Evolutionary conservation across 768 basidiomycete species (phyloP), one percentile per base, ranked within the genome.

Genomic region (Amanita pseudoporphyria): DNA sequence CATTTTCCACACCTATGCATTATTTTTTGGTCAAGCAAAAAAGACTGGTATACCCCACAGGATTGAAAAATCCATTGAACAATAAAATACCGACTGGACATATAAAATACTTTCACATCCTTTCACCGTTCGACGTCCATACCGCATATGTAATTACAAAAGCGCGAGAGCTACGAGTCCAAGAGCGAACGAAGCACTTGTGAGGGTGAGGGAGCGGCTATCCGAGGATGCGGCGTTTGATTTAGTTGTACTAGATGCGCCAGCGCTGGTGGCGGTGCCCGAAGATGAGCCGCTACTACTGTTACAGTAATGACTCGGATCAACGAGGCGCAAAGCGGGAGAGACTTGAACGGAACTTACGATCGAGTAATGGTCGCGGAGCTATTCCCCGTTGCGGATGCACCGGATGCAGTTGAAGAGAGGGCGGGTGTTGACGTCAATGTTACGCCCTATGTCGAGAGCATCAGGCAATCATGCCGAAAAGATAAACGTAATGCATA

Each of bases 381-480:
- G 32, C 16, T 21, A 10, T 36, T 36, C 16, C 44, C 44, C 18
- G 44, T 33, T 35, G 31, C 31, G 31, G 44, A 33, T n/a, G 48
- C 30, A 16, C 31, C 24, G 40, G 54, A 16, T 28, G 52, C 30
- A 12, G 57, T 30, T 18, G 60, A 35, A 22, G 56, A 55, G 6
- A 61, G 47, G 42, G 60, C 54, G 14, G 68, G 52, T 18, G 63
- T 54, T 21, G 64, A 57, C 16, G 61, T 71, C 54, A 82, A 63
- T 5, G 74, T 78, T 5, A 82, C 76, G 51, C 78, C 78, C 79
- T 82, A 53, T 13, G 53, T 47, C 3, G n/a, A 31, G 30, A 28
- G 6, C 31, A 13, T 33, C 18, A 21, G 35, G 33, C 19, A 19
- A 12, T 9, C 1, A 6, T 28, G 26, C 12, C 14, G 36, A 10